Conservation (phyloP, 192 early-diverging fungal genomes). For the Gamsiella multidivaricata region DNA sequence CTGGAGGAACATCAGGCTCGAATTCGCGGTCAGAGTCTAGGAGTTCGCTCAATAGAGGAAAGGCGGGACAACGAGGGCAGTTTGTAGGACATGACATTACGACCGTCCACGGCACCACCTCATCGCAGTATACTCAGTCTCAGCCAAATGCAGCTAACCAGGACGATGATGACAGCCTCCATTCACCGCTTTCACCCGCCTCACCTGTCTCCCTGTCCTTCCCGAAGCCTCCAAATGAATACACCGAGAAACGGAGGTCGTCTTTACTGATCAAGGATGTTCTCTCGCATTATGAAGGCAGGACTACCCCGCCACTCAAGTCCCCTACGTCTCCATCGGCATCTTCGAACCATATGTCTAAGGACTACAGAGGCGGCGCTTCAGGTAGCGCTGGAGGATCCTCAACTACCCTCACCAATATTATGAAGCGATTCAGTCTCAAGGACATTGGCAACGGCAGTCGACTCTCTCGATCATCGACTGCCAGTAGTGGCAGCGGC, state of each 20-base stretch:
- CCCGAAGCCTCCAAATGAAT: conserved; percentile 6
- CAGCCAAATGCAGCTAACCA: background rate
- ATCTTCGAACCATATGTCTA: conserved; percentile 1
- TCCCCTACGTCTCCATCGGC: conserved; percentile 34
- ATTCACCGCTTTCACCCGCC: conserved; percentile 8
- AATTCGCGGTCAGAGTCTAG: background rate
- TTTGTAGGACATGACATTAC: conserved; percentile 16
- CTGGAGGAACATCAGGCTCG: background rate
- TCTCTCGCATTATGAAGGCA: conserved; percentile 33
- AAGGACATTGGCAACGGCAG: conserved; percentile 22
- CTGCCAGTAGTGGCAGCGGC: conserved; percentile 3
- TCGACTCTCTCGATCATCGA: conserved; percentile 15
- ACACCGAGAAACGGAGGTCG: conserved; percentile 19
- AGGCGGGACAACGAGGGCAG: background rate
- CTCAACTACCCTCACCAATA: conserved; percentile 18
- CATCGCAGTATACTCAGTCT: conserved; percentile 22
- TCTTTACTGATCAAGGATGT: conserved; percentile 46
- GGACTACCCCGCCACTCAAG: conserved; percentile 37
- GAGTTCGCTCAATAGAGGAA: background rate
- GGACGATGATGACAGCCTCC: background rate
- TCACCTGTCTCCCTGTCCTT: conserved; percentile 17
- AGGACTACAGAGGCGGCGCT: background rate
- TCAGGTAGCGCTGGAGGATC: background rate
- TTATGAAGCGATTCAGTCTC: conserved; percentile 38
- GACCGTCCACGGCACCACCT: background rate